These are phyloP conservation scores for Endoconidiophora laricicola DNA, from an alignment of 2,329 filamentous ascomycete genomes.

Conservation along the genomic window DNA sequence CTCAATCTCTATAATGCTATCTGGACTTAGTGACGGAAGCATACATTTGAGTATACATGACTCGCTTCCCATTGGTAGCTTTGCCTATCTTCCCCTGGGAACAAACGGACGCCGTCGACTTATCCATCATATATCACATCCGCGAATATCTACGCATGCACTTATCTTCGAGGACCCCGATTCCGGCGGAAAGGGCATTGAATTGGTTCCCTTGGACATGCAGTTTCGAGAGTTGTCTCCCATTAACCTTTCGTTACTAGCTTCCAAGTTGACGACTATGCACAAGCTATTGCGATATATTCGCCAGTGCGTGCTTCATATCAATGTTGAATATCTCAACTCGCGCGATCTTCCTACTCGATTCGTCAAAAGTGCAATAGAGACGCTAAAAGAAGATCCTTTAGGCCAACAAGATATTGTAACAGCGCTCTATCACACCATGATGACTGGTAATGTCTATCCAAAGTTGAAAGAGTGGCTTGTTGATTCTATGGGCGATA, in stretches of 20 bases:
- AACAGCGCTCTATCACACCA: constrained; percentile 66
- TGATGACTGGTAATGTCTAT: constrained; percentile 67
- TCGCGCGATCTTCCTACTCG: constrained; percentile 60
- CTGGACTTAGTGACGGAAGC: constrained; percentile 52
- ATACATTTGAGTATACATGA: constrained; percentile 73
- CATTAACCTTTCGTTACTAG: constrained; percentile 66
- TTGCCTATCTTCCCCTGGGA: constrained; percentile 27
- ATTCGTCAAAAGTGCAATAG: constrained; percentile 38
- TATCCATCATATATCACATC: constrained; percentile 52
- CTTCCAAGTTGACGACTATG: constrained; percentile 72
- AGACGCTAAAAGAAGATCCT: constrained; percentile 60
- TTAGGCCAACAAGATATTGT: constrained; percentile 45
- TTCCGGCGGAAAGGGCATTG: constrained; percentile 25
- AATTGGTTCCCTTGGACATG: constrained; percentile 65
- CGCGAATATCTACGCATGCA: constrained; percentile 57
- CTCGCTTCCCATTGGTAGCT: constrained; percentile 60
- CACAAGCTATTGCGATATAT: constrained; percentile 79
- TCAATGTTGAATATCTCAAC: constrained; percentile 68
- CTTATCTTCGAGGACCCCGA: constrained; percentile 37
- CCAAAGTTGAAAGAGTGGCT: constrained; percentile 72
- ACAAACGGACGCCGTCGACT: constrained; percentile 21
- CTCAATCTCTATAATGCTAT: constrained; percentile 62
- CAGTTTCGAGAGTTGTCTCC: constrained; percentile 64
- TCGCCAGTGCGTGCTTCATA: constrained; percentile 60
- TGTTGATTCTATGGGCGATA: constrained; percentile 62